phyloP scores from a whole-genome alignment of 495 filamentous ascomycete genomes.

The Jackrogersella multiformis region DNA sequence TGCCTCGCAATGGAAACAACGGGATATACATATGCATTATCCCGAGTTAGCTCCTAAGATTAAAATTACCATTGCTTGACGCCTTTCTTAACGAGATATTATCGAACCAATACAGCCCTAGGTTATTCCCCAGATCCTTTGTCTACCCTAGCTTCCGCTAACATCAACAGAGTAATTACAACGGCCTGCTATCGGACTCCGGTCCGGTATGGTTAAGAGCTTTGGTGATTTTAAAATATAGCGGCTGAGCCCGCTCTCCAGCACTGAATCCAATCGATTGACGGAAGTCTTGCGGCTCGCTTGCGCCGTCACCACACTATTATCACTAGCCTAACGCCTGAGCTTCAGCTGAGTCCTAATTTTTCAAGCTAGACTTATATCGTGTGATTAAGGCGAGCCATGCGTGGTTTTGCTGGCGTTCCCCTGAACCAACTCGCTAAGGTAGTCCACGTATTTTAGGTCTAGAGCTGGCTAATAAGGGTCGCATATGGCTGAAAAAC shows the following conservation, averaged over 20 bases:
- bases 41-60: too few species aligned
- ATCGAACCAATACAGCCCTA: too few species aligned
- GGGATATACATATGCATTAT: too few species aligned
- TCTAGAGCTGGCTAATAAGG: neutral
- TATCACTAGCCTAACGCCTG: neutral
- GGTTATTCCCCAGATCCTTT: too few species aligned
- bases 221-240: neutral
- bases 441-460: neutral
- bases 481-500: neutral
- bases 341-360: neutral
- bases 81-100: too few species aligned
- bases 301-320: neutral
- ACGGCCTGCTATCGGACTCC: neutral
- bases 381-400: neutral
- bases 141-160: too few species aligned
- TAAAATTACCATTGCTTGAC: too few species aligned
- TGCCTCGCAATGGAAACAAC: too few species aligned
- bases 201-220: neutral
- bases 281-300: neutral
- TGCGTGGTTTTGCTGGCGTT: neutral
- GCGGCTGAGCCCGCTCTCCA: neutral
- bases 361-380: neutral
- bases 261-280: neutral
- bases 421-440: neutral
- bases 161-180: too few species aligned